phyloP scores from a whole-genome alignment of 2,329 filamentous ascomycete genomes.

The Aspergillus pseudotamarii region DNA sequence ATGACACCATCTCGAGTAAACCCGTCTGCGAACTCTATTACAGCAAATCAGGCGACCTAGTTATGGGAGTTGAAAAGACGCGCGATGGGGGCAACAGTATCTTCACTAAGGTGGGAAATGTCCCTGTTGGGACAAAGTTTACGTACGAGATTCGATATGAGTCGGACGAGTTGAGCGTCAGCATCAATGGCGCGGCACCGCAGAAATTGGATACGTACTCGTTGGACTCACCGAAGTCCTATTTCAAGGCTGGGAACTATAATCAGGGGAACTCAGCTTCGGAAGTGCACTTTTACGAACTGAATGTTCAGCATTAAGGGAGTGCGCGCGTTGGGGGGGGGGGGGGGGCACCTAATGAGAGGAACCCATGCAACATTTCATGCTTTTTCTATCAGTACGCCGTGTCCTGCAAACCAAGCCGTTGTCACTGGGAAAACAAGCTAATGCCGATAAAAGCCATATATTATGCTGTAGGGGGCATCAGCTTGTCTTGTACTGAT shows the following conservation, averaged over 20 bases:
- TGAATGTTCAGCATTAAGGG: neutral
- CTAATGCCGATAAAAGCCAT: no score
- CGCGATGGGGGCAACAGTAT: neutral
- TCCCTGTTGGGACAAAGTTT: neutral
- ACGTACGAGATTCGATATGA: neutral
- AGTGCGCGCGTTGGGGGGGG: neutral
- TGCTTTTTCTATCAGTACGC: no score
- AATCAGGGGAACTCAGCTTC: neutral
- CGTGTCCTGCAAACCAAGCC: no score
- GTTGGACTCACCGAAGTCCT: neutral
- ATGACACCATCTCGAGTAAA: neutral
- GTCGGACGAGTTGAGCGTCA: neutral
- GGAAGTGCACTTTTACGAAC: neutral
- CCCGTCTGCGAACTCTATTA: neutral
- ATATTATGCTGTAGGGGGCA: no score
- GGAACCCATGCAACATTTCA: no score
- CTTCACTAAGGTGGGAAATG: neutral
- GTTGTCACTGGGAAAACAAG: no score
- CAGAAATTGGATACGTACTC: neutral
- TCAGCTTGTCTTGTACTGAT: no score
- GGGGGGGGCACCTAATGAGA: no score
- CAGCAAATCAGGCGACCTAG: neutral
- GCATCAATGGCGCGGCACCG: neutral
- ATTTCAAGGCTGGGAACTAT: neutral
- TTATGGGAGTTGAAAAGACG: neutral